A percentile compares a stretch with the other conserved stretches of the same genome.
Evolutionary conservation across 2,329 filamentous ascomycete genomes (phyloP).

Genomic region (Aspergillus alliaceus): DNA sequence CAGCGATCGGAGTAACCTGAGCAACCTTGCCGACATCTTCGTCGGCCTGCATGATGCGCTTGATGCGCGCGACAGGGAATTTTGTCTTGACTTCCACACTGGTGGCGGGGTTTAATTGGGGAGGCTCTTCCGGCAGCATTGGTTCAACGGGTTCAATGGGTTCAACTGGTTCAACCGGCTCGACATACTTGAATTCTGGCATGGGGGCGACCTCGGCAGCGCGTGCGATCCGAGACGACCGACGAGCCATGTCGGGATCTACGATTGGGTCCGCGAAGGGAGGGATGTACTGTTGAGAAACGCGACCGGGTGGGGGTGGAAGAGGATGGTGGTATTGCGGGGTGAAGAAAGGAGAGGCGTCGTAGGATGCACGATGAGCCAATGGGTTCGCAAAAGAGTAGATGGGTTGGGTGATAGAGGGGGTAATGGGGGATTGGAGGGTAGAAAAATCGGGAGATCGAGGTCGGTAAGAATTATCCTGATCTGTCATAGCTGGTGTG

Average conservation of each 20-base stretch:
- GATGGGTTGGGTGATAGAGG: slow-evolving; percentile 30
- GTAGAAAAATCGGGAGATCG: slow-evolving; percentile 54
- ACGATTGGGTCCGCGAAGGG: slow-evolving; percentile 25
- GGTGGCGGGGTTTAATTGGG: slow-evolving; percentile 40
- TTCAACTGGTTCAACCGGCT: slow-evolving; percentile 5
- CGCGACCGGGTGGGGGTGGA: slow-evolving; percentile 23
- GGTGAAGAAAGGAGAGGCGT: slow-evolving; percentile 48
- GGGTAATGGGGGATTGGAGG: slow-evolving; percentile 43
- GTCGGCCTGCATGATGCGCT: slow-evolving; percentile 98
- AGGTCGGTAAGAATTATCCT: slow-evolving; percentile 47
- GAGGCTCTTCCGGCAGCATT: slow-evolving; percentile 20
- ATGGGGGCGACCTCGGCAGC: slow-evolving; percentile 29
- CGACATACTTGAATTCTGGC: slow-evolving; percentile 24
- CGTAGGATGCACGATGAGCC: slow-evolving; percentile 45
- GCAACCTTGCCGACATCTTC: slow-evolving; percentile 98
- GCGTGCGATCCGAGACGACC: slow-evolving; percentile 38
- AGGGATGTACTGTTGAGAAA: slow-evolving; percentile 38
- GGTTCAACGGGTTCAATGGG: no score
- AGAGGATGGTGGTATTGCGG: slow-evolving; percentile 34
- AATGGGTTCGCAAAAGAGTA: slow-evolving; percentile 35
- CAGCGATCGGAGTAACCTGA: slow-evolving; percentile 93
- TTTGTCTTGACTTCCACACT: slow-evolving; percentile 83
- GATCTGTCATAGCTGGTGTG: slow-evolving; percentile 43
- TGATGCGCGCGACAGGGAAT: slow-evolving; percentile 95
- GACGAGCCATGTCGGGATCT: slow-evolving; percentile 43